Base-by-base conservation (phyloP, 768 basidiomycete genomes). In the Tulasnella sp. region DNA sequence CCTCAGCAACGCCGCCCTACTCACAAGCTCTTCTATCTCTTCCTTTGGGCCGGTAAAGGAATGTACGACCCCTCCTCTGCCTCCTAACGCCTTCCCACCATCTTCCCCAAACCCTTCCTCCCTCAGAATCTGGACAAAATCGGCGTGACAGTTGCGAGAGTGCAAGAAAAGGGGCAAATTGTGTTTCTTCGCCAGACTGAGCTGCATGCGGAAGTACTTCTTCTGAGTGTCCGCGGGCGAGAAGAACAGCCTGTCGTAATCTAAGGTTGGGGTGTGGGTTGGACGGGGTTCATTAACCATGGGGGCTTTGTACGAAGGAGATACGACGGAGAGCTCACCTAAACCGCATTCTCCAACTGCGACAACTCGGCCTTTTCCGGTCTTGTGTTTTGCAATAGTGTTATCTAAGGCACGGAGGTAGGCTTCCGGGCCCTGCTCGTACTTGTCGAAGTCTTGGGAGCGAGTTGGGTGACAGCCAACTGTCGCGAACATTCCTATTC, bases 391-490 rank as follows among this genome's bases (percentile, higher is more conserved):
- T 32, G 77, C 78, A 22, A 91, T 83, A 3, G 92, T 77, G 32
- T 81, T 77, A 73, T 88, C 86, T 36, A 94, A 80, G 19, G 83
- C 86, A 9, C 80, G 74, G 12, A 92, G 78, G 77, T 93, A 94
- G 2, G 81, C 86, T 1, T 85, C 83, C 0, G 85, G 84, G 0
- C 90, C 90, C 16, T 79, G 84, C 2, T 80, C 78, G 77, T 83
- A 83, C 71, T 81, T 79, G 39, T 89, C 88, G 71, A 92, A 90
- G 77, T 93, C 89, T 7, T 75, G 79, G 0, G 89, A 86, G 22
- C 89, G 88, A 17, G 91, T 92, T 0, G 92, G 92, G 79, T 94
- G 92, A 73, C 89, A 89, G 22, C 92, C 92, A 8, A 88, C 85
- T 0, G 92, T 93, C 19, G 89, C 86, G 77, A 87, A 90, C 16